These are phyloP conservation scores for Coniella lustricola DNA, from an alignment of 2,329 filamentous ascomycete species.

Conservation along the genomic window DNA sequence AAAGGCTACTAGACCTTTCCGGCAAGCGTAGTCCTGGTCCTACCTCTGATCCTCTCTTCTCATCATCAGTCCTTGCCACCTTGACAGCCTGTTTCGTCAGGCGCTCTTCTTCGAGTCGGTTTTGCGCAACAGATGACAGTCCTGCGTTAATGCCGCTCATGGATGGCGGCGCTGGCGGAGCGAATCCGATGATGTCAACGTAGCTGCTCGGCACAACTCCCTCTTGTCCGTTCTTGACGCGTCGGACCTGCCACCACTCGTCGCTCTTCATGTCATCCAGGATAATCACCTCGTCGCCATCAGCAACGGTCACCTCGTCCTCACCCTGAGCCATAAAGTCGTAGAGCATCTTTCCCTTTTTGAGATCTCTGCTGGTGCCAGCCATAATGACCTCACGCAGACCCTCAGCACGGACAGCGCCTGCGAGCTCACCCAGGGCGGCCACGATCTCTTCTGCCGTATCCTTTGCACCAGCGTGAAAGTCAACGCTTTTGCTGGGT, in stretches of 20 bases:
- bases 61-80: slow-evolving; percentile 49
- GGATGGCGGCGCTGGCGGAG: slow-evolving; percentile 42
- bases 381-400: slow-evolving; percentile 81
- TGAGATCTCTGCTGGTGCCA: slow-evolving; percentile 53
- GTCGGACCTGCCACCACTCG: slow-evolving; percentile 96
- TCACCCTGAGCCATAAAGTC: slow-evolving; percentile 96
- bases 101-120: slow-evolving; percentile 71
- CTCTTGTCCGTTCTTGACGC: slow-evolving; percentile 86
- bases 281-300: slow-evolving; percentile 85
- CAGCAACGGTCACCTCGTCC: slow-evolving; percentile 87
- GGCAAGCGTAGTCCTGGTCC: slow-evolving; percentile 69
- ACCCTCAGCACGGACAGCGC: slow-evolving; percentile 74
- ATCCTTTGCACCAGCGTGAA: slow-evolving; percentile 95
- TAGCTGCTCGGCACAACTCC: slow-evolving; percentile 97
- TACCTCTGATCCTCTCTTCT: slow-evolving; percentile 58
- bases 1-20: slow-evolving; percentile 72
- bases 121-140: slow-evolving; percentile 68
- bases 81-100: slow-evolving; percentile 74
- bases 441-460: slow-evolving; percentile 90
- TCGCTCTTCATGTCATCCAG: slow-evolving; percentile 88
- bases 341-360: slow-evolving; percentile 83
- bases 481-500: slow-evolving; percentile 91
- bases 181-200: slow-evolving; percentile 73
- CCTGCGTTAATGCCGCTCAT: slow-evolving; percentile 44
- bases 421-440: slow-evolving; percentile 81